Base-by-base conservation (phyloP, 768 basidiomycete species). In the Crassisporium funariophilum region DNA sequence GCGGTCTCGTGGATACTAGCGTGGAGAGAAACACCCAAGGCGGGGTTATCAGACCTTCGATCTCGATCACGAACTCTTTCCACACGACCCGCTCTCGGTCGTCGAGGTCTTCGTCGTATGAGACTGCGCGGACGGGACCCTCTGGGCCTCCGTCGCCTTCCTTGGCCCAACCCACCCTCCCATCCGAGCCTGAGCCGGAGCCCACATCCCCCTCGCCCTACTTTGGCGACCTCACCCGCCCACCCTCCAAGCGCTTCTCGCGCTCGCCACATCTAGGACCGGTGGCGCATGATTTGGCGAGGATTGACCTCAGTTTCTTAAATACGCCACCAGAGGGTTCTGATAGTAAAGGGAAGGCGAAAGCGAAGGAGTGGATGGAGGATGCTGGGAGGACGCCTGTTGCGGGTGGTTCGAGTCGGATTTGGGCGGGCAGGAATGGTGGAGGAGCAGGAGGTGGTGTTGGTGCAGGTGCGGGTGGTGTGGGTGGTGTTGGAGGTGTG, bases 301-400 rank as follows among this genome's bases (percentile, higher is more conserved):
- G 54, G 37, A 47, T 74, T 11, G 66, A 70, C 44, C 47, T 72
- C 8, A 67, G 67, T 13, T 65, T 71, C 43, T 54, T 68, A 8
- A 58, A 60, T 29, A 21, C n/a, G 24, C 49, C 35, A 4, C 49
- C 27, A 34, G n/a, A n/a, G n/a, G n/a, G n/a, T n/a, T 20, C 48
- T 27, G 35, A 23, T 43, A 19, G 35, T 5, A 46, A 47, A 20
- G 44, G 37, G 22, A 51, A 54, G 11, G 46, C 29, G n/a, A 42
- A 31, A 27, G 46, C 44, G 2, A 27, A 21, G 9, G 40, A 35
- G 25, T 35, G 52, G 33, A 47, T 20, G 33, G 52, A 43, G 23
- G 47, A 55, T 41, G 49, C 55, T 24, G 52, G 52, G 39, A 42
- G 46, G 35, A 58, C 56, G 16, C 56, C 56, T 34, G 34, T 48